These are phyloP conservation scores for Hamigera avellanea DNA, from an alignment of 495 filamentous ascomycete species.

Conservation along the genomic window DNA sequence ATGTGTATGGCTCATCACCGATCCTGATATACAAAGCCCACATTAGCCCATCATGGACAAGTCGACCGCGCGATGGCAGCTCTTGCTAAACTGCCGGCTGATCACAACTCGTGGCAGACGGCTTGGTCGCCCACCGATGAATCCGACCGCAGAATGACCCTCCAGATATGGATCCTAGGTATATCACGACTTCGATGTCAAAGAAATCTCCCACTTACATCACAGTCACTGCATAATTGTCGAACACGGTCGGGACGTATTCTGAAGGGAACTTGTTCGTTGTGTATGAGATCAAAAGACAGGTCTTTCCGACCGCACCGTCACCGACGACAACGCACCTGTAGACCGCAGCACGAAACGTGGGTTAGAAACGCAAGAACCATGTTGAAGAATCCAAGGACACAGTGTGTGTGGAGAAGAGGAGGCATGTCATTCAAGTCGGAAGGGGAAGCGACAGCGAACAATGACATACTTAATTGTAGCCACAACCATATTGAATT, in stretches of 20 bases:
- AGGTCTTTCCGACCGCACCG: constrained; percentile 98
- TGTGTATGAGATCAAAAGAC: constrained; percentile 96
- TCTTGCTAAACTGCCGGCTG: too few relatives aligned
- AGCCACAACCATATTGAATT: constrained; percentile 60
- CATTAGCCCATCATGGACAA: constrained; percentile 4
- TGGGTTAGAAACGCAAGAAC: background rate
- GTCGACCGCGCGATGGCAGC: background rate
- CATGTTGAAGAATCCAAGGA: too few relatives aligned
- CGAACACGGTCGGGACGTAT: constrained; percentile 98
- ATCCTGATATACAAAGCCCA: constrained; percentile 51
- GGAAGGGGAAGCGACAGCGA: constrained; percentile 3
- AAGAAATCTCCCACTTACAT: constrained; percentile 56
- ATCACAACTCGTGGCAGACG: too few relatives aligned
- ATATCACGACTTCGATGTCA: too few relatives aligned
- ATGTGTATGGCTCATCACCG: constrained; percentile 94
- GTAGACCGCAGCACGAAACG: constrained; percentile 2
- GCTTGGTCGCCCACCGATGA: too few relatives aligned
- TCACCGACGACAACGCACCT: constrained; percentile 99
- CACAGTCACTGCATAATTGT: constrained; percentile 98
- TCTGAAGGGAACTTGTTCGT: constrained; percentile 99
- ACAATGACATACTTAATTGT: constrained; percentile 64
- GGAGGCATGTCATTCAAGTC: background rate
- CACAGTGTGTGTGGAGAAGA: background rate
- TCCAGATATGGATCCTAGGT: too few relatives aligned
- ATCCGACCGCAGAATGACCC: too few relatives aligned